Base-by-base conservation (phyloP, 140 eudicot species). In the Anethum foeniculum region DNA sequence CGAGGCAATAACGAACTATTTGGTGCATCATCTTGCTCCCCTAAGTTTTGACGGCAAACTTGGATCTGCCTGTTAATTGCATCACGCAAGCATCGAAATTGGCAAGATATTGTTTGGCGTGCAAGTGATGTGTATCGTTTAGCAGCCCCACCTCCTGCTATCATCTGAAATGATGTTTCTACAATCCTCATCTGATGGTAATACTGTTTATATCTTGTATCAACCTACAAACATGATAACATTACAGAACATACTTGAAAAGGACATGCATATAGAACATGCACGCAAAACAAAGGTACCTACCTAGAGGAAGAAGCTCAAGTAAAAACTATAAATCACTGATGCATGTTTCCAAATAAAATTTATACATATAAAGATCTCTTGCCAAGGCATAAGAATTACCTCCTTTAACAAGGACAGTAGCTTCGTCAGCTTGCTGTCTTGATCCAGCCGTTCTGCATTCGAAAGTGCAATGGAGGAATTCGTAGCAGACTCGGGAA, bases 331-430 rank as follows among this genome's bases (percentile, higher is more conserved):
- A 30, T 6, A 65, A 15, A 6, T 25, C 21, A 65, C 7, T 30
- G 21, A 65, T 30, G 39, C 15, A 15, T 65, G 73, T 12, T 65
- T 27, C 16, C 21, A 65, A 12, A 28, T 19, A 28, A 65, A 4
- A 28, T 65, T 27, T 28, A 14, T 11, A 11, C 23, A 65, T 12
- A 30, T 3, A 65, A 65, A 65, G 18, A 27, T 28, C 10, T 14
- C 18, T 16, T 32, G 44, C n/a, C 0, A 9, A n/a, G 78, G 58
- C 34, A 41, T 39, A 36, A 21, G 14, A 77, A 78, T 82, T 84
- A 92, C 98, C 96, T 92, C 97, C 78, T 94, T 96, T 84, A 94
- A 85, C 90, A 94, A 81, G 67, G 94, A 82, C 43, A 81, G 86
- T 76, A 94, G 87, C 71, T 89, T 90, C 7, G 88, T 85, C 79